Evolutionary conservation across 108 stramenopile genomes (phyloP), one percentile per base, ranked within the genome.

Genomic region (Poteriospumella lacustris): DNA sequence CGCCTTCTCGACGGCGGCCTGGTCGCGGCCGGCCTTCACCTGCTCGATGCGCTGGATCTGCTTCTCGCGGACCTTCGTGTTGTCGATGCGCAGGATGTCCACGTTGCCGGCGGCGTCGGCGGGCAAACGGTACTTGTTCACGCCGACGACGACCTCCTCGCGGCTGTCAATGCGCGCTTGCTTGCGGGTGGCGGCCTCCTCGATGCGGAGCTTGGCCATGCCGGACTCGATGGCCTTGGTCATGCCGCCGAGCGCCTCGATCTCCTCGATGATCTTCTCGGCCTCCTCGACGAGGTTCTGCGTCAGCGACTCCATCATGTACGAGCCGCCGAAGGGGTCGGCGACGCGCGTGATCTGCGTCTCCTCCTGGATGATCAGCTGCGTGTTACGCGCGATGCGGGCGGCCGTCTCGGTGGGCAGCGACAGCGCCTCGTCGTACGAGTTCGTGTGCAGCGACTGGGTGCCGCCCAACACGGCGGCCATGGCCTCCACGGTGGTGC

Each of bases 391-490:
- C 38, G 97, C 97, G 43, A 97, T 93, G 39, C 97, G 91, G 73
- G 96, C 96, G 15, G 93, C 91, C 73, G 94, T 93, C 38, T 92
- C 90, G 0, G 97, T 97, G 12, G 97, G 97, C 42, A 98, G 91
- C 1, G 94, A 95, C 36, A 96, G 89, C 41, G 97, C 97, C 86
- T 98, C 97, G 81, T 98, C 97, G 82, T 93, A 95, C 2, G 92
- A 88, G 78, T 98, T 97, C n/a, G 97, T 98, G 85, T 98, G 97
- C 43, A 98, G 89, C 68, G 91, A 91, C 86, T 98, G 97, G 1
- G 97, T 97, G 24, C 97, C 97, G 44, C 97, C 97, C 79, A 91
- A 90, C 1, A 96, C 93, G 1, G 96, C 97, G 5, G 97, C 95
- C 87, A 98, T 88, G 52, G 96, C 97, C 87, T 97, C 97, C 39